Evolutionary conservation across 2,329 filamentous ascomycete genomes (phyloP), one percentile per base, ranked within the genome.

Genomic region (Emergomyces pasteurianus): DNA sequence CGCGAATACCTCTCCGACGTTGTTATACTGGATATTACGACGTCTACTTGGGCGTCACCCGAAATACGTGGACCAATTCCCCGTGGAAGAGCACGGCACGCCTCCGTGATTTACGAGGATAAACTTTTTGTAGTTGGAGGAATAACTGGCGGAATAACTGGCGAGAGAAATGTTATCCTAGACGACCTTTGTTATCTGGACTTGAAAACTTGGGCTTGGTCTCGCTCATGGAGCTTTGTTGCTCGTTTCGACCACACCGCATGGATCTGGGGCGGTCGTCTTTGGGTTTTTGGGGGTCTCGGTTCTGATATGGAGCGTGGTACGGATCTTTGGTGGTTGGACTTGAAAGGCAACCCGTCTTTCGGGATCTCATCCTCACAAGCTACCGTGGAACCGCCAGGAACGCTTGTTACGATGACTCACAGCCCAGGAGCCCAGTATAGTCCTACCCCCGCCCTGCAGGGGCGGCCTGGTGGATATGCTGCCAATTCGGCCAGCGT

Each of bases 181-280:
- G 92, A 97, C 72, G 94, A 99, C 71, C 90, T 99, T 58, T 96
- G 91, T 77, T 99, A 95, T 70, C 83, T 99, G 56, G 94, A 99
- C 71, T 80, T 99, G 54, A 96, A 95, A 78, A 97, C 94, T 1
- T 96, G 90, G 81, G 96, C 92, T 0, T 99, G 94, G 94, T 97
- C 92, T 60, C 86, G 90, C 61, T 87, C 90, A 47, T 99, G 94
- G 94, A 89, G 87, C 63, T 99, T 99, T 71, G 92, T 96, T 31
- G 87, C 89, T 56, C 85, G 94, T 46, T 99, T 96, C 71, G 94
- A 99, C 68, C 94, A 99, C 72, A 91, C 90, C 18, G 91, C 89
- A 58, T 96, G 92, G 81, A 87, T 99, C 62, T 96, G 92, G 82
- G 86, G 88, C 60, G 92, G 94, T 64, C 85, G 90, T 50, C 86